These are phyloP conservation scores for Mycosphaerella arachidis DNA, from an alignment of 2,329 filamentous ascomycete species.

Conservation along the genomic window DNA sequence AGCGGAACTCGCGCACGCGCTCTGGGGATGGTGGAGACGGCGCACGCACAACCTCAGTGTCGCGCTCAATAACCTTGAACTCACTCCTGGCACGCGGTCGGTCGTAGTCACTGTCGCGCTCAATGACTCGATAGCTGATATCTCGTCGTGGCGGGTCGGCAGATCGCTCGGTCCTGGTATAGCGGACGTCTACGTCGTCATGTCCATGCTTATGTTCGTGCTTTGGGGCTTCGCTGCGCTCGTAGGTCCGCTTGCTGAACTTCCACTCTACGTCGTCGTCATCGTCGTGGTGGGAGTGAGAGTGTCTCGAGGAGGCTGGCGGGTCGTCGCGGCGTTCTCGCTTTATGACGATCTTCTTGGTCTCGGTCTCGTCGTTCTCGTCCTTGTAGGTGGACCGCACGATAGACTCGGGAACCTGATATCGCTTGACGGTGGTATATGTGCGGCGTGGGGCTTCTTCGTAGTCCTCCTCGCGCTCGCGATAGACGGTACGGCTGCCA, in stretches of 20 bases:
- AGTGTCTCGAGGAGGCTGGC: constrained; percentile 12
- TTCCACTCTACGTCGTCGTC: constrained; percentile 28
- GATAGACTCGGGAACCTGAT: constrained; percentile 50
- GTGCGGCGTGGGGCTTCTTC: constrained; percentile 36
- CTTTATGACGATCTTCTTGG: constrained; percentile 47
- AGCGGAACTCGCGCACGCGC: constrained; percentile 48
- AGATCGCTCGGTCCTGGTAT: constrained; percentile 34
- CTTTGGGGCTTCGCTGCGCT: not conserved
- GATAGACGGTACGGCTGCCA: constrained; percentile 37
- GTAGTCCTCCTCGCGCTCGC: constrained; percentile 43
- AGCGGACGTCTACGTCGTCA: constrained; percentile 29
- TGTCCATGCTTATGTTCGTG: constrained; percentile 13
- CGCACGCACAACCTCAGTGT: constrained; percentile 28
- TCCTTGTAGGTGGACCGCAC: constrained; percentile 32
- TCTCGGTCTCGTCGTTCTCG: constrained; percentile 27
- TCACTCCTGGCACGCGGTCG: constrained; percentile 28
- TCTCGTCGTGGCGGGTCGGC: constrained; percentile 29
- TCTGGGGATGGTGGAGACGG: constrained; percentile 38
- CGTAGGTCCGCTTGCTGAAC: constrained; percentile 17
- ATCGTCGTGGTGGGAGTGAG: constrained; percentile 16
- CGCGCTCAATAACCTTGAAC: constrained; percentile 38
- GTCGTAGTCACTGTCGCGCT: constrained; percentile 29
- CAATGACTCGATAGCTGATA: constrained; percentile 31
- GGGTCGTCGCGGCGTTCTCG: constrained; percentile 19
- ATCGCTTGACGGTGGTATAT: constrained; percentile 57